phyloP scores from a whole-genome alignment of 2,329 filamentous ascomycete genomes.

The Clonostachys rhizophaga region DNA sequence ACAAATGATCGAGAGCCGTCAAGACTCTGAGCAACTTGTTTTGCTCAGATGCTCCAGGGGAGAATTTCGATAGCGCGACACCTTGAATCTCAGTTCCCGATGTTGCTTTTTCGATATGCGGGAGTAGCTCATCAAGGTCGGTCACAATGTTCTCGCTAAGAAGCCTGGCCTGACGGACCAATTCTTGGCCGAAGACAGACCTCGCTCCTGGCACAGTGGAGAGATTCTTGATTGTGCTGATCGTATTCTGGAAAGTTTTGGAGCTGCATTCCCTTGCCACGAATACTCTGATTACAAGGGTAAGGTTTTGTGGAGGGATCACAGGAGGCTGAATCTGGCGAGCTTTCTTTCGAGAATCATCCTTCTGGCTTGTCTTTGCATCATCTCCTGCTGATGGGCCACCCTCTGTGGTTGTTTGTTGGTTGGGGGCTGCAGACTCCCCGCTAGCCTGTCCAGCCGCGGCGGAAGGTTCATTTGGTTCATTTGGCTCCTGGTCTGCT shows the following conservation, averaged over 20 bases:
- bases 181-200: slow-evolving; percentile 85
- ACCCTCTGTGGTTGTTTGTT: too few species aligned
- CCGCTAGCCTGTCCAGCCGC: slow-evolving; percentile 8
- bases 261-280: slow-evolving; percentile 94
- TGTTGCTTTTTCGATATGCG: slow-evolving; percentile 80
- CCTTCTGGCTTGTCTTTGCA: slow-evolving; percentile 15
- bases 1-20: slow-evolving; percentile 92
- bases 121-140: slow-evolving; percentile 79
- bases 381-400: slow-evolving; percentile 6
- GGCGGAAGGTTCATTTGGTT: not conserved
- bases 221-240: slow-evolving; percentile 97
- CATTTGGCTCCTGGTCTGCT: not conserved
- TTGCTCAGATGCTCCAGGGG: slow-evolving; percentile 91
- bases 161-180: slow-evolving; percentile 80
- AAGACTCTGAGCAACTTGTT: slow-evolving; percentile 90
- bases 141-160: slow-evolving; percentile 80
- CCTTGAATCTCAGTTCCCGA: slow-evolving; percentile 94
- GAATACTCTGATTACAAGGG: slow-evolving; percentile 93
- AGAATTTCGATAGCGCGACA: slow-evolving; percentile 90
- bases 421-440: slow-evolving; percentile 9
- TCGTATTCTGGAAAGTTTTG: slow-evolving; percentile 95
- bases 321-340: slow-evolving; percentile 71
- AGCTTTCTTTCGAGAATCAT: slow-evolving; percentile 41
- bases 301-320: slow-evolving; percentile 84
- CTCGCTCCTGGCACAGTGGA: slow-evolving; percentile 90